Evolutionary conservation across 371 early-diverging fungal genomes (phyloP).

Genomic region (Lichtheimia hyalospora): DNA sequence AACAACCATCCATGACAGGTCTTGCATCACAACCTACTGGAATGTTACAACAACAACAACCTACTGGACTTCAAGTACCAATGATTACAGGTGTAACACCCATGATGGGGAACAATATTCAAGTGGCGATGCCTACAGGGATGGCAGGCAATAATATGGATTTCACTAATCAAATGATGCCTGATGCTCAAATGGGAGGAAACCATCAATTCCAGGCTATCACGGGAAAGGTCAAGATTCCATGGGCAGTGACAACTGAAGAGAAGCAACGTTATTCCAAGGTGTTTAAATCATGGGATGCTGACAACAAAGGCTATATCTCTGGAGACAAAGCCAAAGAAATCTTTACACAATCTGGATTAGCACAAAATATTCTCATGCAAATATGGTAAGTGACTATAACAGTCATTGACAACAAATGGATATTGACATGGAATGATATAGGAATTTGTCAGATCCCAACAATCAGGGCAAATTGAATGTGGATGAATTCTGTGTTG

Average conservation of each 20-base stretch:
- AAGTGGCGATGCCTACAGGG: slow-evolving; percentile 41
- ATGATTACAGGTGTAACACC: slow-evolving; percentile 36
- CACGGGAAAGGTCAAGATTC: slow-evolving; percentile 39
- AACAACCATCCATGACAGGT: slow-evolving; percentile 8
- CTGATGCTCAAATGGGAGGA: slow-evolving; percentile 20
- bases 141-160: slow-evolving; percentile 39
- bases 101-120: slow-evolving; percentile 16
- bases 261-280: slow-evolving; percentile 82
- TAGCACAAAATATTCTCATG: slow-evolving; percentile 74
- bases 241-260: slow-evolving; percentile 80
- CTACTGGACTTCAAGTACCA: slow-evolving; percentile 28
- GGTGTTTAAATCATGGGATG: slow-evolving; percentile 90
- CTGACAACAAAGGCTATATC: slow-evolving; percentile 71
- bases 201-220: slow-evolving; percentile 29
- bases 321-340: slow-evolving; percentile 81
- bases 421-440: not conserved
- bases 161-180: slow-evolving; percentile 53
- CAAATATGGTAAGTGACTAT: slow-evolving; percentile 73
- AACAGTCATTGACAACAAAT: not conserved
- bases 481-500: slow-evolving; percentile 90
- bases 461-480: slow-evolving; percentile 87
- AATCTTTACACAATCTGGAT: slow-evolving; percentile 85
- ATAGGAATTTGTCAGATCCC: slow-evolving; percentile 82
- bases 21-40: slow-evolving; percentile 21
- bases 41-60: slow-evolving; percentile 12